These are phyloP conservation scores for Ilex aquifolium DNA, from an alignment of 257 asterid species.

Conservation along the genomic window DNA sequence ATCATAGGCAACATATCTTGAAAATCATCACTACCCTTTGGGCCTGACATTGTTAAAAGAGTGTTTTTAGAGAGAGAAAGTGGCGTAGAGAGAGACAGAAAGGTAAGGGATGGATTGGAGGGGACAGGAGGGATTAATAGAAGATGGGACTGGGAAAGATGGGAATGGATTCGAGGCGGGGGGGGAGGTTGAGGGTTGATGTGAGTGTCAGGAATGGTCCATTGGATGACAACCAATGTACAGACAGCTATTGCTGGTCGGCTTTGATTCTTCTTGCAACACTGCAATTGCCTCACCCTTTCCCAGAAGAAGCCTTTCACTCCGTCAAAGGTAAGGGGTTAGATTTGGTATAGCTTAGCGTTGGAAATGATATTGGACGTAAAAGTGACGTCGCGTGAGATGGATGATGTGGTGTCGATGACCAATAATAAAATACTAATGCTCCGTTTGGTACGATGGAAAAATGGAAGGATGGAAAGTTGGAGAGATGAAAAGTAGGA, in stretches of 20 bases:
- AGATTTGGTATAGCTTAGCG: no score
- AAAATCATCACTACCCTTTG: constrained; percentile 25
- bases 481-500: no score
- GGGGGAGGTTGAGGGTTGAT: constrained; percentile 1
- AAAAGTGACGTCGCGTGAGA: no score
- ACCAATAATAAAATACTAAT: no score
- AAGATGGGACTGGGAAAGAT: neutral
- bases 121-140: constrained; percentile 23
- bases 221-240: constrained; percentile 41
- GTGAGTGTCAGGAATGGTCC: neutral
- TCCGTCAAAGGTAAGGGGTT: constrained; percentile 16
- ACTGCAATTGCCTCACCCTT: constrained; percentile 33
- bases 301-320: constrained; percentile 39
- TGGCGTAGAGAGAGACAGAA: neutral
- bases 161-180: neutral
- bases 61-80: neutral
- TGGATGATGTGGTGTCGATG: no score
- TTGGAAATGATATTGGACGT: no score
- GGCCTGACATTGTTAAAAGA: constrained; percentile 20
- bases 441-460: no score
- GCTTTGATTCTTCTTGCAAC: constrained; percentile 26
- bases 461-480: no score
- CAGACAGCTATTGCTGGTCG: constrained; percentile 40
- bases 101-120: constrained; percentile 4
- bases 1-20: constrained; percentile 67